phyloP scores from a whole-genome alignment of 441 rosid genomes.

The Biscutella auriculata region DNA sequence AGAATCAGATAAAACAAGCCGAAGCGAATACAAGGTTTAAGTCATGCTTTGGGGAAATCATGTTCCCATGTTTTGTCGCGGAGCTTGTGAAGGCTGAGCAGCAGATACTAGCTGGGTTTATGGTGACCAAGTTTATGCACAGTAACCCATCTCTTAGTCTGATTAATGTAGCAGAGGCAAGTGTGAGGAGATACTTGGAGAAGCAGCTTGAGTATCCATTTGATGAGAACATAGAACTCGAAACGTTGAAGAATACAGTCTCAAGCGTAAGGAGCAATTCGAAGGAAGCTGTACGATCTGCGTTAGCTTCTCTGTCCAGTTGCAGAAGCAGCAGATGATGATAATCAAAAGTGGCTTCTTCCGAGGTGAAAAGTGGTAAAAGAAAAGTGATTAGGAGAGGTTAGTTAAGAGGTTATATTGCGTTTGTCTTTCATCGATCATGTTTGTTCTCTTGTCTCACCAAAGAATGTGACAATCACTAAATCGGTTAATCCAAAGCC shows the following conservation, averaged over 20 bases:
- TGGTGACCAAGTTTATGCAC: slow-evolving; percentile 76
- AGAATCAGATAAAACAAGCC: slow-evolving; percentile 25
- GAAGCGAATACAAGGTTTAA: slow-evolving; percentile 11
- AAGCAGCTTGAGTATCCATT: slow-evolving; percentile 33
- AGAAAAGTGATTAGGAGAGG: background rate
- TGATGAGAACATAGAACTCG: slow-evolving; percentile 23
- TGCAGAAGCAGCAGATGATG: slow-evolving; percentile 22
- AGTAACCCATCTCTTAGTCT: slow-evolving; percentile 56
- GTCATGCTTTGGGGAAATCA: slow-evolving; percentile 40
- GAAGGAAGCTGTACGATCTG: slow-evolving; percentile 39
- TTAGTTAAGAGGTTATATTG: no score
- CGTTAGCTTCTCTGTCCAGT: slow-evolving; percentile 34
- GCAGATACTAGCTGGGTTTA: slow-evolving; percentile 65
- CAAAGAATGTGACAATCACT: no score
- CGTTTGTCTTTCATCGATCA: no score
- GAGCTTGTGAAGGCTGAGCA: slow-evolving; percentile 74
- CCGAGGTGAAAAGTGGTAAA: background rate
- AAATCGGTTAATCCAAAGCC: no score
- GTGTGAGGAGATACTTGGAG: slow-evolving; percentile 53
- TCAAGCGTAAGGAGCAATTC: slow-evolving; percentile 33
- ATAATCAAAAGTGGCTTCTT: background rate
- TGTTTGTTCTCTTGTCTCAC: no score
- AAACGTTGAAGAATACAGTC: slow-evolving; percentile 35
- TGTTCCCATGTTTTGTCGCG: slow-evolving; percentile 57
- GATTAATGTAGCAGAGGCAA: slow-evolving; percentile 56